phyloP scores from a whole-genome alignment of 108 stramenopile genomes.

The Fistulifera solaris region DNA sequence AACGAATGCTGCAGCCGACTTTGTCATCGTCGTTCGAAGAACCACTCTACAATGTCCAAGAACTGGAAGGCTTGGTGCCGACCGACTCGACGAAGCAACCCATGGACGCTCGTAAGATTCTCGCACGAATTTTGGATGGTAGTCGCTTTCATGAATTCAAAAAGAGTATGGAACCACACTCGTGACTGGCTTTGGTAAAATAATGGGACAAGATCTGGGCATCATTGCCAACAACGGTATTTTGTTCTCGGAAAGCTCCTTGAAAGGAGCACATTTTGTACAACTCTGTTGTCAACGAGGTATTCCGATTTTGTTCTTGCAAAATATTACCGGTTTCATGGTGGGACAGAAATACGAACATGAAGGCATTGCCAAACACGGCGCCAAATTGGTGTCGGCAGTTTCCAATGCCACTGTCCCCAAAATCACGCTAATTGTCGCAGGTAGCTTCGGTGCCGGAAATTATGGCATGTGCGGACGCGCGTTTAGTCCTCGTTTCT shows the following conservation, averaged over 20 bases:
- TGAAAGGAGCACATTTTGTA: constrained; percentile 96
- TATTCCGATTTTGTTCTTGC: constrained; percentile 92
- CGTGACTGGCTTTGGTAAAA: constrained; percentile 91
- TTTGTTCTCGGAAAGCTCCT: constrained; percentile 83
- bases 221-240: constrained; percentile 99
- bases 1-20: not conserved
- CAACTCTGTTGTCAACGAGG: constrained; percentile 96
- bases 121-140: constrained; percentile 93
- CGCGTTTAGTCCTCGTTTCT: constrained; percentile 89
- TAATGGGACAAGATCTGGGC: constrained; percentile 89
- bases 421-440: constrained; percentile 93
- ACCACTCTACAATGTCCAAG: constrained; percentile 78
- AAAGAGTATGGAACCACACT: constrained; percentile 88
- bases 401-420: constrained; percentile 94
- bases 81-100: constrained; percentile 79
- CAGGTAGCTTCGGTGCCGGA: constrained; percentile 80
- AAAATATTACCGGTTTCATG: constrained; percentile 99
- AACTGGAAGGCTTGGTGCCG: constrained; percentile 89
- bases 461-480: constrained; percentile 99
- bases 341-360: constrained; percentile 93
- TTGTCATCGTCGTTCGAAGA: constrained; percentile 48
- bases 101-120: constrained; percentile 91
- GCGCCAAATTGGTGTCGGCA: constrained; percentile 92
- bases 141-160: constrained; percentile 98
- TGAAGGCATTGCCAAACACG: constrained; percentile 96